Evolutionary conservation across 1,284 basidiomycete genomes (phyloP).

Genomic region (Thelephora terrestris): DNA sequence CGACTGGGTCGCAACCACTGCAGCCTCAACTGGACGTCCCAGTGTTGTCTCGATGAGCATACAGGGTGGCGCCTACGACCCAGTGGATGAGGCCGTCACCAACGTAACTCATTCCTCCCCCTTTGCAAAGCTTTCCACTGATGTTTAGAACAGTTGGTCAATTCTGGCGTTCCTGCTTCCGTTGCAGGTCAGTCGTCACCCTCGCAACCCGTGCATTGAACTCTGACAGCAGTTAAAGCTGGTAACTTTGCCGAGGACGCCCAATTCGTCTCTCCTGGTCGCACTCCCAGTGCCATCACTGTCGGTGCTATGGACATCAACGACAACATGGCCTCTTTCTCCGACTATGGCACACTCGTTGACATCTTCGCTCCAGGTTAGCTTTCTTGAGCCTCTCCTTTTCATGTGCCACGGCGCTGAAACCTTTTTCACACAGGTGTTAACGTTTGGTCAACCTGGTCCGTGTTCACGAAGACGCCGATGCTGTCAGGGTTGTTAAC

Average conservation of each 20-base stretch:
- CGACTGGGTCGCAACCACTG: conserved; percentile 3
- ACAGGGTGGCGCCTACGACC: conserved; percentile 1
- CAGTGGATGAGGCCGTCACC: conserved; percentile 7
- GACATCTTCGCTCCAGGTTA: conserved; percentile 45
- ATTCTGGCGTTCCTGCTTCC: not conserved
- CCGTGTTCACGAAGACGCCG: not conserved
- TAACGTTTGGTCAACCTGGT: no score
- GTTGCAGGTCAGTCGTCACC: conserved; percentile 21
- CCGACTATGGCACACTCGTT: conserved; percentile 31
- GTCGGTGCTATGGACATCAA: conserved; percentile 43
- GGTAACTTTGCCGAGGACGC: conserved; percentile 8
- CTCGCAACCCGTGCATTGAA: no score
- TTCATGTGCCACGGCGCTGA: no score
- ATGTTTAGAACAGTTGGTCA: not conserved
- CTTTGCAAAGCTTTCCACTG: no score
- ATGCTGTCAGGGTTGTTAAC: not conserved
- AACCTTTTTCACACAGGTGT: no score
- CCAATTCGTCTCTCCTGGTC: conserved; percentile 6
- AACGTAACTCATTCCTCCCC: no score
- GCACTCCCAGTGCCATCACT: conserved; percentile 36
- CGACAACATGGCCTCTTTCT: conserved; percentile 49
- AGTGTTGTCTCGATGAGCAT: conserved; percentile 9
- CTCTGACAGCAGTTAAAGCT: not conserved
- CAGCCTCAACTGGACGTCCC: conserved; percentile 4
- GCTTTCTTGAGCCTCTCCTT: not conserved